phyloP scores from a whole-genome alignment of 2,329 filamentous ascomycete genomes.

The Aspergillus nomiae region DNA sequence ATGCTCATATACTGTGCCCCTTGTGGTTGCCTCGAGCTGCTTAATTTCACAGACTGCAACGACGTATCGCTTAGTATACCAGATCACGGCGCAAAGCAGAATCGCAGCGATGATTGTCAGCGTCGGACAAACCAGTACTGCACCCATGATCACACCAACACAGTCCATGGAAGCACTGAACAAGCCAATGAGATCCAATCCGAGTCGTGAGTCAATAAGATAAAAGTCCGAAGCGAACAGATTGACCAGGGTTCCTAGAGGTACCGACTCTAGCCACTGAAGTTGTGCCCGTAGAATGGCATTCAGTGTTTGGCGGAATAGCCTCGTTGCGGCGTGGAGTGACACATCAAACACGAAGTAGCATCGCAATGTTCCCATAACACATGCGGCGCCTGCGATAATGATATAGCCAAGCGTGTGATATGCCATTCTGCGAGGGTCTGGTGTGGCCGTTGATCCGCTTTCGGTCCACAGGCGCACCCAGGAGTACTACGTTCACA shows the following conservation, averaged over 20 bases:
- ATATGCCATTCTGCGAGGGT: background rate
- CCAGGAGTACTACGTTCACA: background rate
- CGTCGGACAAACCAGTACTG: slow-evolving; percentile 26
- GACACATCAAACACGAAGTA: slow-evolving; percentile 3
- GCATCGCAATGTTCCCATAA: slow-evolving; percentile 5
- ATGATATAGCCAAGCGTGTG: background rate
- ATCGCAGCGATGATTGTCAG: background rate
- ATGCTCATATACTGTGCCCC: background rate
- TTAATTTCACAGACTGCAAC: slow-evolving; percentile 1
- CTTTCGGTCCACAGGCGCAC: background rate
- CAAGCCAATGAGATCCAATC: slow-evolving; percentile 50
- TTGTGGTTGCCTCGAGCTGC: slow-evolving; percentile 3
- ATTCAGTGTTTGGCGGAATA: slow-evolving; percentile 6
- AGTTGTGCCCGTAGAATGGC: slow-evolving; percentile 64
- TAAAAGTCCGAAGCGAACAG: slow-evolving; percentile 75
- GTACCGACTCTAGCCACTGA: slow-evolving; percentile 75
- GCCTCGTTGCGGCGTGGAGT: background rate
- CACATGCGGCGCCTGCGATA: slow-evolving; percentile 16
- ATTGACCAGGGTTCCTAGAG: slow-evolving; percentile 72
- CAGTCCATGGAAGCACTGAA: slow-evolving; percentile 1
- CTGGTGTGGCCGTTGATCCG: background rate
- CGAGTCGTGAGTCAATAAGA: slow-evolving; percentile 67
- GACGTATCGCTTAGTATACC: slow-evolving; percentile 4
- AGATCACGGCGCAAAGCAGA: background rate
- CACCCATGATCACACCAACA: slow-evolving; percentile 46